These are phyloP conservation scores for Aureoboletus auriporus DNA, from an alignment of 768 basidiomycete genomes.

Conservation along the genomic window DNA sequence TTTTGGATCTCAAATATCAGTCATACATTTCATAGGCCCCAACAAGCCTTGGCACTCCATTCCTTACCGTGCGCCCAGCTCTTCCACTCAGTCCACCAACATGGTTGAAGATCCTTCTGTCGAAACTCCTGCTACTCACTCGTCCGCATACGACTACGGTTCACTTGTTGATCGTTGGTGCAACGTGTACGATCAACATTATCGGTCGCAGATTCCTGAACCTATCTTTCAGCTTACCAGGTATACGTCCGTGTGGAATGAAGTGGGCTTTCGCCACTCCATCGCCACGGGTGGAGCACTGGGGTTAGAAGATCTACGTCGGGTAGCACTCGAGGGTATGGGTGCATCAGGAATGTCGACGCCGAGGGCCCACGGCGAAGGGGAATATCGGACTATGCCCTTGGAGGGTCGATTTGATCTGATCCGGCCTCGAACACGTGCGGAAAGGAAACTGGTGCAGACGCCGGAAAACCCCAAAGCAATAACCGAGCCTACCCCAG, in stretches of 20 bases:
- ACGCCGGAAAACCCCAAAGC: constrained; percentile 2
- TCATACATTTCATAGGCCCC: constrained; percentile 92
- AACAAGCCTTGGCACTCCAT: constrained; percentile 92
- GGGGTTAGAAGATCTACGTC: constrained; percentile 40
- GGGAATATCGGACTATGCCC: constrained; percentile 77
- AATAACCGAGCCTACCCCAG: constrained; percentile 15
- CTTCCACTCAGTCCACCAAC: constrained; percentile 31
- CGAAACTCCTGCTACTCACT: constrained; percentile 13
- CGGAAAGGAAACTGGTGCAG: constrained; percentile 13
- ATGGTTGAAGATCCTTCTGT: constrained; percentile 24
- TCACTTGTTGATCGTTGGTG: constrained; percentile 90
- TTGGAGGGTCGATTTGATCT: constrained; percentile 87
- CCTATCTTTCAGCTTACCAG: constrained; percentile 49
- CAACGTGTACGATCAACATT: constrained; percentile 83
- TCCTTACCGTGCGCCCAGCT: constrained; percentile 60
- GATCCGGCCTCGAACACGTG: constrained; percentile 47
- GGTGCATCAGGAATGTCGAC: constrained; percentile 8
- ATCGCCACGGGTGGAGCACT: constrained; percentile 23
- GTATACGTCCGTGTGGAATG: constrained; percentile 78
- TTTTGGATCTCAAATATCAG: constrained; percentile 81
- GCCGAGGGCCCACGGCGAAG: constrained; percentile 41
- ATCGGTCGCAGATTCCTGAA: constrained; percentile 53
- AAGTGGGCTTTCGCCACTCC: constrained; percentile 13
- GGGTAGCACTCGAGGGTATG: constrained; percentile 30
- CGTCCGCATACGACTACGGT: constrained; percentile 68